Base-by-base conservation (phyloP, 1,139 yeast genomes). In the Saccharomyces hybrid region DNA sequence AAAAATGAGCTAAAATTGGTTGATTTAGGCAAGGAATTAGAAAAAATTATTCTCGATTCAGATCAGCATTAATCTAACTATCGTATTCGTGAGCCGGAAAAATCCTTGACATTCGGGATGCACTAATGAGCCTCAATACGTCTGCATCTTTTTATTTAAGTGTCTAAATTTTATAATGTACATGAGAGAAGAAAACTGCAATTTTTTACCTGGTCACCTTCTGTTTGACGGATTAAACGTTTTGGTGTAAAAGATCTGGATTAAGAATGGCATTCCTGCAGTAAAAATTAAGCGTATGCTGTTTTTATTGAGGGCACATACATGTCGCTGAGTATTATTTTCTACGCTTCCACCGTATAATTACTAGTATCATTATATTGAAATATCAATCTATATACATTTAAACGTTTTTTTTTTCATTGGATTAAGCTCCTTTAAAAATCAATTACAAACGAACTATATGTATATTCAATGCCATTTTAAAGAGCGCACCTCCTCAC, bases 1-100 rank as follows among this genome's bases (percentile, higher is more conserved):
- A 56, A 58, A 42, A 27, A 52, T 55, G 9, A 31, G 51, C 27
- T 32, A 27, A 19, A 52, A 12, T 9, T 49, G 42, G 32, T 9
- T 44, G 14, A 14, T 16, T 24, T 38, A 7, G 44, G 44, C 6
- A 38, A 38, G 9, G 26, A 38, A 19, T 19, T 38, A 16, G 11
- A 38, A 38, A 19, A 38, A 11, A 38, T 38, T 6, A 38, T 38
- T 38, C 24, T 38, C 19, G 44, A 38, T 16, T 19, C 12, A 11
- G 11, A 24, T 19, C 4, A 16, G n/a, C 6, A 38, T 9, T 16
- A 19, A 19, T 38, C 3, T 38, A 38, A 21, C 12, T 16, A 16
- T 12, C 14, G 14, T 31, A 12, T 11, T 12, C 6, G 4, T 31
- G 12, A 31, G 12, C 34, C 12, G 34, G 12, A 12, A 31, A 31